Evolutionary conservation across 1,284 basidiomycete genomes (phyloP), one percentile per base, ranked within the genome.

Genomic region (Boletus hoseneyae): DNA sequence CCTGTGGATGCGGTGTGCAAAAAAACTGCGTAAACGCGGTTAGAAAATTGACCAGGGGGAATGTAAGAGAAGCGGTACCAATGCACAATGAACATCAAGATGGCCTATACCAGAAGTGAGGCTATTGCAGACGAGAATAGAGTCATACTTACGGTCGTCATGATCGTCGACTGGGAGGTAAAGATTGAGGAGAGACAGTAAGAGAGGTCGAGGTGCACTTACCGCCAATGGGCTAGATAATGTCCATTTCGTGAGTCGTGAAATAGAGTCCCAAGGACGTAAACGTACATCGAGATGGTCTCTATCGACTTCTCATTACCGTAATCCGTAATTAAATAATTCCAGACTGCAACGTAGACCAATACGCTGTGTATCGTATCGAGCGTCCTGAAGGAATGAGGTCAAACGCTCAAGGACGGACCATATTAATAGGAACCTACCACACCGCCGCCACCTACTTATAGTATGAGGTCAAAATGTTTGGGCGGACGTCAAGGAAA

Each of bases 191-290:
- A 30, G 12, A 12, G 12, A 25, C 13, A 9, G 7, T n/a, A 4
- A 29, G 35, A 23, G 2, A 30, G 12, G 29, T 13, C 9, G 12
- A 5, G 29, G 29, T 13, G 12, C 29, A 30, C 29, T 12, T 30
- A 78, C 77, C 21, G 74, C 71, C 19, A 78, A 59, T 29, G 70
- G 68, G 62, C 75, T 78, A 43, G 46, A 48, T 3, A 36, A 13
- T 12, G 12, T 18, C 36, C 4, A 29, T 34, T 46, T 36, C n/a
- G 50, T 47, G 27, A 42, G 37, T 36, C 9, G 29, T 11, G 32
- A n/a, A 21, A 23, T 3, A 8, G n/a, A 30, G 19, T 3, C 9
- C 29, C 29, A 30, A 30, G 29, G 29, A 11, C 3, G 12, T 10
- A 30, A 3, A 13, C 29, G 29, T 29, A 69, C 65, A 43, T 48